phyloP scores from a whole-genome alignment of 441 rosid species.

The Adansonia gregorii region DNA sequence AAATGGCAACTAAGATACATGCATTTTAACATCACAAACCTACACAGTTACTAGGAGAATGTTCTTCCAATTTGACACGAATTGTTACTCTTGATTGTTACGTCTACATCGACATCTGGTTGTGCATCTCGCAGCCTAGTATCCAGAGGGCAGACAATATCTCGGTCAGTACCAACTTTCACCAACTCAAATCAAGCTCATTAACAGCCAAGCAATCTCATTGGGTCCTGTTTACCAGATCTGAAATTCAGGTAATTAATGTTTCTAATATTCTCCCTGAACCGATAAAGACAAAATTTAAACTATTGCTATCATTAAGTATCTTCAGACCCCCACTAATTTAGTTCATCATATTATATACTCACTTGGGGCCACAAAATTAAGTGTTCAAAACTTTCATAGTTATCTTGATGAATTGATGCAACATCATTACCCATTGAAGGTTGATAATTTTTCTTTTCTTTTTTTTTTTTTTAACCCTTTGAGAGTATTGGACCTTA shows the following conservation, averaged over 20 bases:
- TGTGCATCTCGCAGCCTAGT: conserved; percentile 49
- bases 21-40: not conserved
- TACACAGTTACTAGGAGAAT: not conserved
- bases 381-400: not conserved
- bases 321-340: not conserved
- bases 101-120: conserved; percentile 44
- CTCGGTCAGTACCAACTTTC: conserved; percentile 44
- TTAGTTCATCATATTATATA: not conserved
- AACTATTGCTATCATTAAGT: no score
- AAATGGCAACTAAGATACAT: not conserved
- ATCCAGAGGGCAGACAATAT: conserved; percentile 36
- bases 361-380: not conserved
- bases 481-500: no score
- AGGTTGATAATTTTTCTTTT: no score
- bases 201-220: conserved; percentile 17
- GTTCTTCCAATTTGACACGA: not conserved
- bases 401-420: not conserved
- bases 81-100: not conserved
- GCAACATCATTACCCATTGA: not conserved
- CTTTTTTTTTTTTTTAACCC: no score
- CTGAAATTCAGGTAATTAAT: conserved; percentile 35
- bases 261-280: not conserved
- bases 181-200: conserved; percentile 34
- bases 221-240: conserved; percentile 21
- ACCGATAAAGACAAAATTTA: no score